These are phyloP conservation scores for Aphanomyces cochlioides DNA, from an alignment of 352 stramenopile genomes.

Conservation along the genomic window DNA sequence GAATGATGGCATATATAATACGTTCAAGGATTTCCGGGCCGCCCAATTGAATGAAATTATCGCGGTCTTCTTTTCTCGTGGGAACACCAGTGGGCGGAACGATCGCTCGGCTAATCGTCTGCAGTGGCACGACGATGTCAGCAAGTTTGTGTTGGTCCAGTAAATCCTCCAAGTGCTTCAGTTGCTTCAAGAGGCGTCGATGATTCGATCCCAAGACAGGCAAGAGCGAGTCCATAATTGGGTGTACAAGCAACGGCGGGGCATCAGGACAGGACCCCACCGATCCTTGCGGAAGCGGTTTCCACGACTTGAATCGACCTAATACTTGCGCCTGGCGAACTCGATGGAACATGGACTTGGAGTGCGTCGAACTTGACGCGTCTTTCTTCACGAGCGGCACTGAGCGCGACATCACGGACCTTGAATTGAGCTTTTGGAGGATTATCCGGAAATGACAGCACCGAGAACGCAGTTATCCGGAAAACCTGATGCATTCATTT, in stretches of 20 bases:
- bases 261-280: neutral
- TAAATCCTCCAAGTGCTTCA: slow-evolving; percentile 21
- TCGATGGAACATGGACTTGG: slow-evolving; percentile 26
- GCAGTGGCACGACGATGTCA: slow-evolving; percentile 28
- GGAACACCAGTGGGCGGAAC: slow-evolving; percentile 12
- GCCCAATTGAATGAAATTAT: slow-evolving; percentile 65
- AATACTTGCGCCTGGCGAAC: slow-evolving; percentile 23
- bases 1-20: slow-evolving; percentile 60
- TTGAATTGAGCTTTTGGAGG: neutral
- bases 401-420: slow-evolving; percentile 7
- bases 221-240: slow-evolving; percentile 15
- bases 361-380: neutral
- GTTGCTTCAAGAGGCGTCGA: slow-evolving; percentile 25
- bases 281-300: neutral
- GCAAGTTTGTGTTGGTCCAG: slow-evolving; percentile 13
- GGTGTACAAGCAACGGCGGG: slow-evolving; percentile 11
- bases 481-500: slow-evolving; percentile 12
- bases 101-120: slow-evolving; percentile 26
- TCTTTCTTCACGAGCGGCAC: no score
- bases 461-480: slow-evolving; percentile 4
- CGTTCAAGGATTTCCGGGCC: slow-evolving; percentile 71
- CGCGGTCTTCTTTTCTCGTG: slow-evolving; percentile 41
- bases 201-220: slow-evolving; percentile 16
- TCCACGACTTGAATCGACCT: slow-evolving; percentile 12
- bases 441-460: slow-evolving; percentile 10